These are phyloP conservation scores for Pterocarpus santalinus DNA, from an alignment of 306 rosid genomes.

Conservation along the genomic window DNA sequence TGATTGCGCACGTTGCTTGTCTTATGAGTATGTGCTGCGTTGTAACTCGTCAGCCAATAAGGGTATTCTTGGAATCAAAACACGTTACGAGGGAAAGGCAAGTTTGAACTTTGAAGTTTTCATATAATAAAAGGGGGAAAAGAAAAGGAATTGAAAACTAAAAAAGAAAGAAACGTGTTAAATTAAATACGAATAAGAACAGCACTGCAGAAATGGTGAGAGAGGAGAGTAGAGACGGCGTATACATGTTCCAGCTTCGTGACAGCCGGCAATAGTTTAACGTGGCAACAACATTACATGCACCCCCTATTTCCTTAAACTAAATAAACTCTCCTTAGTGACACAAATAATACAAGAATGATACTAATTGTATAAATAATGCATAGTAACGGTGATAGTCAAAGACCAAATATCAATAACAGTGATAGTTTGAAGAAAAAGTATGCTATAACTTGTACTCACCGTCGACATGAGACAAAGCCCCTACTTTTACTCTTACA, in stretches of 20 bases:
- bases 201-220: neutral
- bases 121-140: neutral
- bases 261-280: slow-evolving; percentile 38
- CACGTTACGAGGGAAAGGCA: slow-evolving; percentile 9
- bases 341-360: no score
- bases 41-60: neutral
- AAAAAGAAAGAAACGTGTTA: neutral
- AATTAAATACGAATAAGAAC: neutral
- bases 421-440: no score
- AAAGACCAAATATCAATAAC: no score
- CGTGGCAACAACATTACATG: slow-evolving; percentile 37
- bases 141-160: neutral
- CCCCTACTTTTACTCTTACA: neutral
- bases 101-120: slow-evolving; percentile 12
- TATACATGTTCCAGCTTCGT: neutral
- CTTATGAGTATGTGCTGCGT: neutral
- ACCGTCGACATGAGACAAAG: neutral
- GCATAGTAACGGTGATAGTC: no score
- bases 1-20: neutral
- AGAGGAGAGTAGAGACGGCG: slow-evolving; percentile 1
- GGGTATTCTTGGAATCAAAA: slow-evolving; percentile 15
- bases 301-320: neutral
- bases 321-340: neutral
- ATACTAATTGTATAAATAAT: no score
- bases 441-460: no score